phyloP scores from a whole-genome alignment of 352 stramenopile species.

The Phytopythium vexans region DNA sequence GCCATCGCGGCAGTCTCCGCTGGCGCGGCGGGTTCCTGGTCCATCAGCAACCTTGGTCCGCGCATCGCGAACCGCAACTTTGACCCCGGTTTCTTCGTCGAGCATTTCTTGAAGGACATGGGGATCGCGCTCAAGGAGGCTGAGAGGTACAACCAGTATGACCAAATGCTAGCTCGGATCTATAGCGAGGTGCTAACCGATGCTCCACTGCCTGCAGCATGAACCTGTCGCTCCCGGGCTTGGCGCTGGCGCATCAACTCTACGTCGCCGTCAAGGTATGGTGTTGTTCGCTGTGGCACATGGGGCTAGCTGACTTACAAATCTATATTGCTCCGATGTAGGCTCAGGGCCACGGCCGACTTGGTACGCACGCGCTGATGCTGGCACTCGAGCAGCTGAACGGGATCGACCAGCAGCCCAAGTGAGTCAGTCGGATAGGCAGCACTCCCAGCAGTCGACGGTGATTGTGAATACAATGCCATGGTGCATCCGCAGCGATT shows the following conservation, averaged over 20 bases:
- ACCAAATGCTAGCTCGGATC: not conserved
- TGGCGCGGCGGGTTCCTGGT: slow-evolving; percentile 86
- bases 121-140: slow-evolving; percentile 88
- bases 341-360: slow-evolving; percentile 74
- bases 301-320: not conserved
- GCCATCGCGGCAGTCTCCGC: slow-evolving; percentile 83
- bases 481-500: slow-evolving; percentile 10
- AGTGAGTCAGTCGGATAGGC: not conserved
- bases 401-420: slow-evolving; percentile 20
- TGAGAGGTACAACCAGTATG: slow-evolving; percentile 26
- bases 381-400: slow-evolving; percentile 87
- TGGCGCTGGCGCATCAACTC: slow-evolving; percentile 86
- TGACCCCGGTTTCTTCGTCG: slow-evolving; percentile 87
- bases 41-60: slow-evolving; percentile 88
- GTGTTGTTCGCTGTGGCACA: not conserved
- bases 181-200: not conserved
- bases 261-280: slow-evolving; percentile 79
- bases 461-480: too few species aligned
- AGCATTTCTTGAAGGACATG: slow-evolving; percentile 91
- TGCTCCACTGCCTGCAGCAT: slow-evolving; percentile 35
- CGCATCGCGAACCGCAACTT: slow-evolving; percentile 88
- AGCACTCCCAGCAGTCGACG: not conserved
- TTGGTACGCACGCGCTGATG: slow-evolving; percentile 88
- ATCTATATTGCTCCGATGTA: slow-evolving; percentile 9
- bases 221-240: slow-evolving; percentile 81